Conservation (phyloP, 352 stramenopile genomes). For the Phytopythium aichiense region DNA sequence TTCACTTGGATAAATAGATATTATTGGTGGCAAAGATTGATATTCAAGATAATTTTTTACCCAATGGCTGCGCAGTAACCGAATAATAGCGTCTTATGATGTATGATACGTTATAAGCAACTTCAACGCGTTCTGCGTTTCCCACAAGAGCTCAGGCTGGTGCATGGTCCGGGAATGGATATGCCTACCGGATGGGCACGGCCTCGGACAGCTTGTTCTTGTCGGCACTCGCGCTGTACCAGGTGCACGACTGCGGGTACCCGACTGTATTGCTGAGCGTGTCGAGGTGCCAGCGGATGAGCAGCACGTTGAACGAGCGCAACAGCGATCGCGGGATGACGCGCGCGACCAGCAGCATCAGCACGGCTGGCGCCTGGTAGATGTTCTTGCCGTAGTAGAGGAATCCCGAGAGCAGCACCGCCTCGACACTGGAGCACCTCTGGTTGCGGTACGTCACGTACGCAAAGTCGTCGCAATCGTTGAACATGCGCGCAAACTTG, state of each 20-base stretch:
- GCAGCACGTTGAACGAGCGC: conserved; percentile 23
- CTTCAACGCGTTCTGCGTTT: no score
- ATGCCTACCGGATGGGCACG: background rate
- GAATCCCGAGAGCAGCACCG: conserved; percentile 16
- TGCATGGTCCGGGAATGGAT: no score
- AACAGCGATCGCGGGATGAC: conserved; percentile 19
- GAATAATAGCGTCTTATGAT: no score
- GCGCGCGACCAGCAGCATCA: conserved; percentile 20
- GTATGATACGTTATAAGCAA: no score
- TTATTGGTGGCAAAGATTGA: no score
- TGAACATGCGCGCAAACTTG: conserved; percentile 16
- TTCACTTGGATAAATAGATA: no score
- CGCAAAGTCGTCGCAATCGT: conserved; percentile 22
- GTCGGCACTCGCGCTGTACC: conserved; percentile 8
- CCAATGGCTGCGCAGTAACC: no score
- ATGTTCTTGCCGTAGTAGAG: conserved; percentile 21
- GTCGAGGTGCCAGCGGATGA: conserved; percentile 14
- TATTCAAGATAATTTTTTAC: no score
- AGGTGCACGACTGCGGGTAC: conserved; percentile 3
- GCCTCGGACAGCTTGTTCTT: conserved; percentile 2
- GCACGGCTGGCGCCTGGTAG: conserved; percentile 16
- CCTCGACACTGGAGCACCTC: conserved; percentile 13
- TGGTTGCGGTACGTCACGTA: conserved; percentile 11
- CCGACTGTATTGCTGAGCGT: conserved; percentile 2
- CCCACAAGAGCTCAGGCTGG: no score